Evolutionary conservation across 257 asterid genomes (phyloP), one percentile per base, ranked within the genome.

Genomic region (Striga asiatica): DNA sequence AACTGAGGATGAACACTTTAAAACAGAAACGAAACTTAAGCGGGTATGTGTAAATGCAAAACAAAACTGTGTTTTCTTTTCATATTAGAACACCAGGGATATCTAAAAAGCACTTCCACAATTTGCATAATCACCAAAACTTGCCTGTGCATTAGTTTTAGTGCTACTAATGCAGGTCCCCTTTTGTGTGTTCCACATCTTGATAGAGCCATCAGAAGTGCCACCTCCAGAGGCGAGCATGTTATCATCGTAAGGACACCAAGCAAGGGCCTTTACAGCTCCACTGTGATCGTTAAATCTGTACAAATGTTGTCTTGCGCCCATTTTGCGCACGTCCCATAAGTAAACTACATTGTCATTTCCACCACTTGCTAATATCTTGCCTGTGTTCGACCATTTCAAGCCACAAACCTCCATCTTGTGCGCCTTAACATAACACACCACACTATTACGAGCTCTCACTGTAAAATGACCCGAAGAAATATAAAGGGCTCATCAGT

Each of bases 201-300:
- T 85, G 54, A 88, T 43, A 22, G 62, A 61, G 29, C 88, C 80
- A 45, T 88, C 97, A 0, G 2, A 5, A 0, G 56, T 17, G 55
- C 97, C 97, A 25, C 95, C 97, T 41, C 95, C 95, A 10, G 95
- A 80, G 61, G 97, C 97, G 6, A 88, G 66, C 59, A 84, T 67
- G 16, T 76, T 69, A 8, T 53, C 49, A 64, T 74, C 64, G 60
- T 79, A 65, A 17, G 94, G 97, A 72, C 94, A 85, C 97, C 97
- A 85, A 1, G 91, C 92, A 9, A 88, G 78, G 59, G 97, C 95
- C 60, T 85, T 88, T 13, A 88, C 95, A 2, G 89, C 91, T 22
- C 88, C 94, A 10, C 42, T 10, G 67, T 85, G 95, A 9, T 59
- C 76, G 54, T 43, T 64, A 53, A 85, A 60, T 39, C 73, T 31